A percentile compares a stretch with the other conserved stretches of the same genome.
phyloP scores from a whole-genome alignment of 2,329 filamentous ascomycete genomes.

The Myriosclerotinia scirpicola region DNA sequence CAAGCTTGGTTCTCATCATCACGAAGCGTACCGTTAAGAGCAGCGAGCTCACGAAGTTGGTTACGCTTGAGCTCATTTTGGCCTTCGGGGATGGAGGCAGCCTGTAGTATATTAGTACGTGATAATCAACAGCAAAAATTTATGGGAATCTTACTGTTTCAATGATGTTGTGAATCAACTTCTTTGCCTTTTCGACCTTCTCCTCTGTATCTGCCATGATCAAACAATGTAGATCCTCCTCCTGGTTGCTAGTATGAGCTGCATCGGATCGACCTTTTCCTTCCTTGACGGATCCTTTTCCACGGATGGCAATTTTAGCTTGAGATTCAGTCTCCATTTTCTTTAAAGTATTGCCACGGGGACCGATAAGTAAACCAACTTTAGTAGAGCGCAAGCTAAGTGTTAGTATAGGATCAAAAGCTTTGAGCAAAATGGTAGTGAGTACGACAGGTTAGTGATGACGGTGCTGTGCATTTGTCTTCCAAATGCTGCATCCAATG shows the following conservation, averaged over 20 bases:
- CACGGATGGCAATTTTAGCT: conserved; percentile 98
- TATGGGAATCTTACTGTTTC: conserved; percentile 76
- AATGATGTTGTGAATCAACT: conserved; percentile 96
- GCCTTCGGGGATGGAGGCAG: conserved; percentile 95
- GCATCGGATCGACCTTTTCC: conserved; percentile 98
- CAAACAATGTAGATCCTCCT: conserved; percentile 97
- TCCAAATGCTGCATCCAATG: conserved; percentile 39
- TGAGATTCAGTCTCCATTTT: conserved; percentile 98
- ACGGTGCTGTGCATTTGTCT: conserved; percentile 37
- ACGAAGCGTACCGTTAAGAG: conserved; percentile 96
- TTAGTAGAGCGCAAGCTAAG: conserved; percentile 78
- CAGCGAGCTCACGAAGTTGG: conserved; percentile 94
- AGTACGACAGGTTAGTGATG: conserved; percentile 43
- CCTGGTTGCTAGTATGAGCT: conserved; percentile 99
- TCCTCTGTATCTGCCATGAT: conserved; percentile 99
- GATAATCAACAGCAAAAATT: background rate
- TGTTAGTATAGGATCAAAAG: conserved; percentile 71
- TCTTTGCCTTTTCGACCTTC: conserved; percentile 99
- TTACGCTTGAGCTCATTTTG: conserved; percentile 99
- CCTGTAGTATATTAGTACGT: conserved; percentile 55
- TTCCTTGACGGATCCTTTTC: conserved; percentile 99
- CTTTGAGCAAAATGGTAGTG: conserved; percentile 40
- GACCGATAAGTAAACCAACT: conserved; percentile 99
- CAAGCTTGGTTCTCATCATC: conserved; percentile 99
- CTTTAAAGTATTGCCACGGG: conserved; percentile 99